Conservation (phyloP, 176 grass and related monocot genomes). For the Oryza officinalis region DNA sequence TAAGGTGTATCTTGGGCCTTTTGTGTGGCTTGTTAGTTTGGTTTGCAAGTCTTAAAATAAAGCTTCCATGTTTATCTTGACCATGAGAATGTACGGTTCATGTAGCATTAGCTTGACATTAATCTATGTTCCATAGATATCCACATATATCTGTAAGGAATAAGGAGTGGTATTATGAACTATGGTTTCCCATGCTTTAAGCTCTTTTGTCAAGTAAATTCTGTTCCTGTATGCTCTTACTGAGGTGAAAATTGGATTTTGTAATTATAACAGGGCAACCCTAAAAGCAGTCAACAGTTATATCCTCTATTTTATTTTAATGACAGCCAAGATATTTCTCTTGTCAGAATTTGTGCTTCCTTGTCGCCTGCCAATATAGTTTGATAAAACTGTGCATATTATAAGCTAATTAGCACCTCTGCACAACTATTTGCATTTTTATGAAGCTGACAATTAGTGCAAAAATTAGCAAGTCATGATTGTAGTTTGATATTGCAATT, state of each 20-base stretch:
- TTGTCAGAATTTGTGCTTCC: not conserved
- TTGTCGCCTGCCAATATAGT: not conserved
- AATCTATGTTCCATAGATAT: not conserved
- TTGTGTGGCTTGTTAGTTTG: not conserved
- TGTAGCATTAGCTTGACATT: not conserved
- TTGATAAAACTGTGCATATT: not conserved
- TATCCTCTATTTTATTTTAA: constrained; percentile 1
- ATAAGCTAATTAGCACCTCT: not conserved
- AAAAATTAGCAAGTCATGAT: not conserved
- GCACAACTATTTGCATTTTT: not conserved
- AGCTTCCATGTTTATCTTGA: not conserved
- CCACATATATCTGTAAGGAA: not conserved
- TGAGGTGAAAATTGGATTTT: not conserved
- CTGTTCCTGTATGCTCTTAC: not conserved
- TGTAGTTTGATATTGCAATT: not conserved
- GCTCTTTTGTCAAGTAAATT: not conserved
- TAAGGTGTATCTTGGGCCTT: not conserved
- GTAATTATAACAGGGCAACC: not conserved
- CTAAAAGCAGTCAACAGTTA: not conserved
- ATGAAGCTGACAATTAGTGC: not conserved
- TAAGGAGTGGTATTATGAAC: not conserved
- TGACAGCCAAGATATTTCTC: not conserved
- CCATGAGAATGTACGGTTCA: not conserved
- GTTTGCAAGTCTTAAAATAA: not conserved
- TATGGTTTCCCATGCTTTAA: not conserved